These are phyloP conservation scores for Tetradesmus lagerheimii DNA, from an alignment of 139 green algal species.

Conservation along the genomic window DNA sequence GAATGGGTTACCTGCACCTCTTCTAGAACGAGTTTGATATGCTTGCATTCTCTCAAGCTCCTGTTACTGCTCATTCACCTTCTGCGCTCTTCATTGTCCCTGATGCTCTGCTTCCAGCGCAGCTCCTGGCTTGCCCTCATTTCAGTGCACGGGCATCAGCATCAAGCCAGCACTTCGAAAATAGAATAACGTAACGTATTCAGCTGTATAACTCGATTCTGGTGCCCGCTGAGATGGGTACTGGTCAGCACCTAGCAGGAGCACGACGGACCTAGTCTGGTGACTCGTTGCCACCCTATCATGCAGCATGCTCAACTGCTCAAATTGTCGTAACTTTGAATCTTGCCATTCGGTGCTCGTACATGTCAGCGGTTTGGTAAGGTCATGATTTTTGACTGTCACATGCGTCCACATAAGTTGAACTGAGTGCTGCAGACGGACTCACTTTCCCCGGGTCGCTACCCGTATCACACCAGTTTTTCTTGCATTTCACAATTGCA, in stretches of 20 bases:
- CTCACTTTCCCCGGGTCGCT: background rate
- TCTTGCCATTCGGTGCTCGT: background rate
- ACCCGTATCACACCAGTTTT: background rate
- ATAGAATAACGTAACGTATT: background rate
- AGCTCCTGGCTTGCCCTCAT: conserved; percentile 47
- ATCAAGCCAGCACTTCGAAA: background rate
- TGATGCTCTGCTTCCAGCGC: conserved; percentile 43
- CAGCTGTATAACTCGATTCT: background rate
- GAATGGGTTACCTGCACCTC: background rate
- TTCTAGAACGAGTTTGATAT: background rate
- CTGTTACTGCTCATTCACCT: background rate
- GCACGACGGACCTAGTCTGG: background rate
- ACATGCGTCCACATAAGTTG: background rate
- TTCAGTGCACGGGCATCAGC: background rate
- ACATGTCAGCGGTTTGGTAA: background rate
- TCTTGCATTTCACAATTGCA: background rate
- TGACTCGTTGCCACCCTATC: background rate
- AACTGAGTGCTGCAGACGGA: background rate
- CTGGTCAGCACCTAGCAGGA: background rate
- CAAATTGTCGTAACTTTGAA: background rate
- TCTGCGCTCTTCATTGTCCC: conserved; percentile 35
- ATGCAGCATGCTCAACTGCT: background rate
- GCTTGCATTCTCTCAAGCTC: background rate
- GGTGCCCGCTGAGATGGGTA: background rate
- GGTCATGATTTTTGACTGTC: background rate